Percentiles rank a stretch among this genome's conserved stretches.
phyloP scores from a whole-genome alignment of 148 eudicot species.

The Silene uniflora region DNA sequence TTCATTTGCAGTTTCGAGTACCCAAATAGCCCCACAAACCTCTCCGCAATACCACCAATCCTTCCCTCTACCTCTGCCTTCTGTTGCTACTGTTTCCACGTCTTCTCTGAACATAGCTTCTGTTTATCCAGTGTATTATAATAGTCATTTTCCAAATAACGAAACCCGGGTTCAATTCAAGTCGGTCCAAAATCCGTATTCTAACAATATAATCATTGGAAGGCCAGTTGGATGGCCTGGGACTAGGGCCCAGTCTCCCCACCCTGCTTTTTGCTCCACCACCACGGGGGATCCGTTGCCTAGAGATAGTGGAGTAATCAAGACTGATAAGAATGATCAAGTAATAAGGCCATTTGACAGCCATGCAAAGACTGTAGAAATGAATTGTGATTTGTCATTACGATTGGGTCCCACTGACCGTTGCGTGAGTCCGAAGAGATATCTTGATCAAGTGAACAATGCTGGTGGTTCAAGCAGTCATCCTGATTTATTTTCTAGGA shows the following conservation, averaged over 20 bases:
- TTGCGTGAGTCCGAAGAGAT: constrained; percentile 25
- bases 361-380: constrained; percentile 30
- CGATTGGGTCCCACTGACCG: too few relatives aligned
- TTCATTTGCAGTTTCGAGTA: constrained; percentile 27
- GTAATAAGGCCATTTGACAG: constrained; percentile 21
- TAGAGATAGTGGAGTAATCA: too few relatives aligned
- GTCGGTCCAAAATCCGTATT: too few relatives aligned
- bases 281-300: constrained; percentile 20
- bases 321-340: too few relatives aligned
- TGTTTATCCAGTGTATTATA: constrained; percentile 69
- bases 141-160: constrained; percentile 33
- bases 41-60: constrained; percentile 21
- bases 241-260: background rate
- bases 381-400: constrained; percentile 69
- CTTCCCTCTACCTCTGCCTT: constrained; percentile 26
- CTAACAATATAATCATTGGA: too few relatives aligned
- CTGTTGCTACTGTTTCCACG: constrained; percentile 31
- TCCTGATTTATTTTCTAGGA: too few relatives aligned
- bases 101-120: constrained; percentile 32
- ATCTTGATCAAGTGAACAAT: constrained; percentile 21
- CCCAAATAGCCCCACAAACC: background rate
- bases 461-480: constrained; percentile 34
- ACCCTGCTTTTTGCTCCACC: constrained; percentile 35
- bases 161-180: too few relatives aligned
- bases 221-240: constrained; percentile 45